Percentiles rank a stretch among this genome's conserved stretches.
These are phyloP conservation scores for Phialophora tarda DNA, from an alignment of 2,329 filamentous ascomycete species.

Conservation along the genomic window DNA sequence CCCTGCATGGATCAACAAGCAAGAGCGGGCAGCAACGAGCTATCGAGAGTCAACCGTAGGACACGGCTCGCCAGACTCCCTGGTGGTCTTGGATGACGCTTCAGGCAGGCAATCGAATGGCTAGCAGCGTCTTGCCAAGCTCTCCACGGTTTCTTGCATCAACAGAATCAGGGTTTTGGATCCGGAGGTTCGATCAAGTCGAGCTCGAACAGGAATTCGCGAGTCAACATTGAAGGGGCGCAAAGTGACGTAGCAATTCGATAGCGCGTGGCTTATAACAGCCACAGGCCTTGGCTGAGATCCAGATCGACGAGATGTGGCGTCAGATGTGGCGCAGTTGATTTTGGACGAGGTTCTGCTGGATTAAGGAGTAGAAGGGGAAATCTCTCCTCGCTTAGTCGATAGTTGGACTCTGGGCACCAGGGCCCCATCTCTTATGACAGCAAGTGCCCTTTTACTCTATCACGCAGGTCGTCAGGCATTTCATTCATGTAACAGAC, in stretches of 20 bases:
- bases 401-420: neutral
- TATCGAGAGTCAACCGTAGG: neutral
- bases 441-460: neutral
- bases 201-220: conserved; percentile 7
- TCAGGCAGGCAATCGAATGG: conserved; percentile 1
- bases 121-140: conserved; percentile 7
- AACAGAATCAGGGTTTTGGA: conserved; percentile 16
- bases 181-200: neutral
- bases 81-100: conserved; percentile 15
- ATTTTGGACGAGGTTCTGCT: neutral
- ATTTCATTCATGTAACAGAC: conserved; percentile 13
- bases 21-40: neutral
- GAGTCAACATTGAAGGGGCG: conserved; percentile 8
- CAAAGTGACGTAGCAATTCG: conserved; percentile 2
- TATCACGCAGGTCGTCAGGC: conserved; percentile 12
- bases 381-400: no score
- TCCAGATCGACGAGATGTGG: neutral
- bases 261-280: neutral
- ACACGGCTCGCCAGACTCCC: neutral
- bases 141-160: neutral
- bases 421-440: neutral
- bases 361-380: no score
- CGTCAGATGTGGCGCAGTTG: neutral
- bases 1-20: neutral
- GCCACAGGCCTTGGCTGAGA: neutral